Evolutionary conservation across 768 basidiomycete genomes (phyloP).

Genomic region (Fibroporia radiculosa): DNA sequence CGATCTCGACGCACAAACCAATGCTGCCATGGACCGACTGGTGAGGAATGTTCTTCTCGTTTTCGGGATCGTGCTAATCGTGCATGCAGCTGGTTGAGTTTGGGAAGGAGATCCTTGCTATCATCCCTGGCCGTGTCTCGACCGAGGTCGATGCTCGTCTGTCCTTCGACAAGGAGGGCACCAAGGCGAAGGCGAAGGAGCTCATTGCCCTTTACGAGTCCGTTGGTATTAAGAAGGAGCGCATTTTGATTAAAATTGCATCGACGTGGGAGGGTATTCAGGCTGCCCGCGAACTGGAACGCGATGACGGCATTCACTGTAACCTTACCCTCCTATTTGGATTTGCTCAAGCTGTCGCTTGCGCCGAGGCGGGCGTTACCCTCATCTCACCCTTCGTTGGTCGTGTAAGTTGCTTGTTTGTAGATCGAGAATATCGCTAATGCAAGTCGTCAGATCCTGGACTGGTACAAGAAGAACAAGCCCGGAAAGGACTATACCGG

Average conservation of each 20-base stretch:
- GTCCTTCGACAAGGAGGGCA: slow-evolving; percentile 91
- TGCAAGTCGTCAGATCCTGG: slow-evolving; percentile 70
- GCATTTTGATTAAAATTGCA: slow-evolving; percentile 98
- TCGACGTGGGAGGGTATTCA: slow-evolving; percentile 99
- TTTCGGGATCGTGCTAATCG: slow-evolving; percentile 2
- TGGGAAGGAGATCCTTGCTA: slow-evolving; percentile 88
- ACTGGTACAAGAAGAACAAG: slow-evolving; percentile 94
- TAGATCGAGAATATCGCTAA: no score
- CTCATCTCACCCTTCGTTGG: slow-evolving; percentile 99
- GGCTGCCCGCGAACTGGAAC: slow-evolving; percentile 92
- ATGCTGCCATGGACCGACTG: slow-evolving; percentile 82
- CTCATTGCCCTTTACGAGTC: slow-evolving; percentile 93
- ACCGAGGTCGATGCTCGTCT: slow-evolving; percentile 98
- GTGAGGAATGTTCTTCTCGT: slow-evolving; percentile 34
- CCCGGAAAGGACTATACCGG: slow-evolving; percentile 83
- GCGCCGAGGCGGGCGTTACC: slow-evolving; percentile 96
- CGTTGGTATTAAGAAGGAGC: slow-evolving; percentile 89
- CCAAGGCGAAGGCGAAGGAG: slow-evolving; percentile 84
- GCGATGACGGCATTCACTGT: slow-evolving; percentile 92
- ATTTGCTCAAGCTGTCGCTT: slow-evolving; percentile 97
- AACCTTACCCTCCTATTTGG: slow-evolving; percentile 99
- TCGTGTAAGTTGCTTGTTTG: slow-evolving; percentile 59
- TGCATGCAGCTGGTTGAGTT: slow-evolving; percentile 83
- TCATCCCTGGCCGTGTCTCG: slow-evolving; percentile 97
- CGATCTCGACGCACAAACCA: slow-evolving; percentile 63